Percentiles rank a stretch among this genome's conserved stretches.
Conservation (phyloP, 495 filamentous ascomycete species). For the Trichoderma gamsii region DNA sequence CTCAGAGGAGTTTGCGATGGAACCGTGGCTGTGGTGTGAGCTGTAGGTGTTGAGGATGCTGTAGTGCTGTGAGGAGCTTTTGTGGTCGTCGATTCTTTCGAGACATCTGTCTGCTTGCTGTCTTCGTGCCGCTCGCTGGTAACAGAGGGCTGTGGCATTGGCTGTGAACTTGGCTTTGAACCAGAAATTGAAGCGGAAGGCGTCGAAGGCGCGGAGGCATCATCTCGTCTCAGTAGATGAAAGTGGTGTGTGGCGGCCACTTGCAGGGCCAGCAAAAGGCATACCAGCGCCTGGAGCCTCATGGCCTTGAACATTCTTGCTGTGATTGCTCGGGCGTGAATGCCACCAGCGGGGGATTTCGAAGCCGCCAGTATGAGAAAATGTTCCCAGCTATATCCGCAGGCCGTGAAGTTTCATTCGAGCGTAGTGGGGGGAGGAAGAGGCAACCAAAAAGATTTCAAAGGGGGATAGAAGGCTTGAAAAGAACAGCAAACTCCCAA, state of each 20-base stretch:
- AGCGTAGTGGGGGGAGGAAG: too few relatives aligned
- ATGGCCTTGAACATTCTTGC: not conserved
- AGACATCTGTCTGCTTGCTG: not conserved
- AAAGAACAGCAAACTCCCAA: not conserved
- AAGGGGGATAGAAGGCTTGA: not conserved
- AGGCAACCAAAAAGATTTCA: too few relatives aligned
- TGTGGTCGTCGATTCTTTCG: not conserved
- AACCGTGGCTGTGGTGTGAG: not conserved
- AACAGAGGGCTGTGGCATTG: not conserved
- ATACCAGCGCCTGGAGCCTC: not conserved
- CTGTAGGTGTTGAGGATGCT: not conserved
- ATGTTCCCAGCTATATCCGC: not conserved
- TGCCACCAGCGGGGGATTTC: not conserved
- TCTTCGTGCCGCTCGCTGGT: not conserved
- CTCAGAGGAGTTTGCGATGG: not conserved
- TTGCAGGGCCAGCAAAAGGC: not conserved
- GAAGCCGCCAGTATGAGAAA: not conserved
- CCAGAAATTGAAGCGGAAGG: not conserved
- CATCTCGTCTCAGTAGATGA: not conserved
- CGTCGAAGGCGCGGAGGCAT: not conserved
- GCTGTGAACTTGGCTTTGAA: not conserved
- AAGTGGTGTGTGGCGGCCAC: not conserved
- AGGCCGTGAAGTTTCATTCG: not conserved
- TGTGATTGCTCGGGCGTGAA: not conserved
- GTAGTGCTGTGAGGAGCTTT: not conserved